A percentile compares a stretch with the other conserved stretches of the same genome.
Evolutionary conservation across 306 rosid genomes (phyloP).

Genomic region (Casuarina equisetifolia): DNA sequence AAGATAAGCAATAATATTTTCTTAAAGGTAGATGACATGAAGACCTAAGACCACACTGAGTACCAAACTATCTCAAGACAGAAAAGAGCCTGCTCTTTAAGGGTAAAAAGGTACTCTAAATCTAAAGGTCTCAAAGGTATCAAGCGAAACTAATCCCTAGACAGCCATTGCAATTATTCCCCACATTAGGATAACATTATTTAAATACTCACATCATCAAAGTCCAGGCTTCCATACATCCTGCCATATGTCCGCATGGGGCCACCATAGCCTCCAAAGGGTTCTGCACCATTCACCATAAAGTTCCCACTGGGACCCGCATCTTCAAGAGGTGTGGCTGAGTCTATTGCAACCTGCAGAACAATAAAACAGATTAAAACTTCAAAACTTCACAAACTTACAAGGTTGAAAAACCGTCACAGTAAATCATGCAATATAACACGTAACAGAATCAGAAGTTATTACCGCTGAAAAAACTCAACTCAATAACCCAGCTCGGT

Average conservation of each 20-base stretch:
- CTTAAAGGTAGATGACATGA: neutral
- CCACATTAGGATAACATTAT: neutral
- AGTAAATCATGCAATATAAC: neutral
- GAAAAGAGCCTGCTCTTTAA: neutral
- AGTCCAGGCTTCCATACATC: constrained; percentile 89
- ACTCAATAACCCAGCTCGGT: neutral
- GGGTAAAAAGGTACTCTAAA: neutral
- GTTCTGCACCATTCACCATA: constrained; percentile 56
- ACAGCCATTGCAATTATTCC: neutral
- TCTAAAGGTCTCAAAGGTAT: neutral
- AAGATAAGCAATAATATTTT: neutral
- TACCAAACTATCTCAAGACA: too few relatives aligned
- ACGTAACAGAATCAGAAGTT: neutral
- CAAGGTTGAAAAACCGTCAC: neutral
- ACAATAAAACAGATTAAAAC: constrained; percentile 13
- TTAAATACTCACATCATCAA: constrained; percentile 74
- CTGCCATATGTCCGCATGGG: constrained; percentile 87
- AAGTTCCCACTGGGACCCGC: constrained; percentile 70
- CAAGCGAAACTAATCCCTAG: neutral
- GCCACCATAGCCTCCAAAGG: constrained; percentile 79
- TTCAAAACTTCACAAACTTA: neutral
- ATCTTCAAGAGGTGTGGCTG: constrained; percentile 90
- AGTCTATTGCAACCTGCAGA: constrained; percentile 65
- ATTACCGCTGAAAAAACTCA: neutral
- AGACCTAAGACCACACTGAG: neutral